Base-by-base conservation (phyloP, 192 early-diverging fungal genomes). In the Gonapodya sp. region DNA sequence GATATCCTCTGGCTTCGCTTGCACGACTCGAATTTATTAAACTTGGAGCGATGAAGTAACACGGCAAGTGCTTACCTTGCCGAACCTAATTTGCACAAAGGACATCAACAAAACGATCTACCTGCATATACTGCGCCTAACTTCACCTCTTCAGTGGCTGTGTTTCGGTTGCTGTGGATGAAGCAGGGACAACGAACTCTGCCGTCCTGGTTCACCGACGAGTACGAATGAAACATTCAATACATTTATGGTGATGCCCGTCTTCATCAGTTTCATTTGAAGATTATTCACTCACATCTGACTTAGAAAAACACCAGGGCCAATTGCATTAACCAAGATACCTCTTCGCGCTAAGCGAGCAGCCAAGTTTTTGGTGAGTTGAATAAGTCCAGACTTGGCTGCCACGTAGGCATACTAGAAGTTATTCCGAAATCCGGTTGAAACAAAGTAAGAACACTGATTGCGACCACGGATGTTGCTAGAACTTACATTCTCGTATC, bases 321-420 rank as follows among this genome's bases (percentile, higher is more conserved):
- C 75, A 32, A 77, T 77, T 18, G 75, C 75, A 31, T 77, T 77
- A 2, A 18, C 18, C 18, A 34, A 14, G 75, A 77, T 33, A 2
- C 34, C 34, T 14, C 30, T 8, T 33, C 30, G 2, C 18, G 18
- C 18, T 16, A 77, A 33, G 18, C 75, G 75, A 32, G 30, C 75
- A 8, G 75, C 2, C 8, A 77, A 34, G 31, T 77, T 77, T 2
- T 31, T 2, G 31, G 30, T 77, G 34, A 77, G 75, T 34, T 77
- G 75, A 77, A 77, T 77, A 8, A 77, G 34, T 14, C 75, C 75
- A 16, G 75, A 18, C 75, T 77, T 77, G 8, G 75, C 75, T 14
- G 75, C 18, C 30, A 77, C 75, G 75, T 77, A 77, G 75, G 75
- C 75, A 77, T 77, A 77, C 46, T 64, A 24, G 46, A 24, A 16